Evolutionary conservation across 345 rosid genomes (phyloP).

Genomic region (Linum tenue): DNA sequence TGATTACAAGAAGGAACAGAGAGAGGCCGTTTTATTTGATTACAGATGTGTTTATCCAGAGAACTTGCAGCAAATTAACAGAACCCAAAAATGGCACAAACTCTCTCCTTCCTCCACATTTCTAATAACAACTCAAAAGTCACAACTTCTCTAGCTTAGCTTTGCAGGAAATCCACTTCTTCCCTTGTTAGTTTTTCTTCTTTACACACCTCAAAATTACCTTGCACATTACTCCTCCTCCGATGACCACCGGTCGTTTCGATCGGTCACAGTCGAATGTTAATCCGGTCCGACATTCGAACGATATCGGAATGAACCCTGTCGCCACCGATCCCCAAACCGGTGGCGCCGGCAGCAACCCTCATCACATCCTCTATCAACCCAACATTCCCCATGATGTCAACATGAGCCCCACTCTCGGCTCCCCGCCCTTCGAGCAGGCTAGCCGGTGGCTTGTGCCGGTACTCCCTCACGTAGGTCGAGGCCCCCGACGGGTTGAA

Average conservation of each 20-base stretch:
- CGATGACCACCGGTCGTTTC: not conserved
- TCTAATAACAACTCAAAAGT: too few species aligned
- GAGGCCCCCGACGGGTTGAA: conserved; percentile 56
- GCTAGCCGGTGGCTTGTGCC: conserved; percentile 43
- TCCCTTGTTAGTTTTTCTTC: conserved; percentile 6
- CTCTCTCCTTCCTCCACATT: too few species aligned
- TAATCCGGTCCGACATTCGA: conserved; percentile 41
- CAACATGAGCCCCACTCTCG: conserved; percentile 57
- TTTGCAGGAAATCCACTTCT: not conserved
- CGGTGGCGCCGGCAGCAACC: conserved; percentile 51
- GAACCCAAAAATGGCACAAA: too few species aligned
- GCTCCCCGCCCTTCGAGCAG: conserved; percentile 48
- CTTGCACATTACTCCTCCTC: not conserved
- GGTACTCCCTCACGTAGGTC: conserved; percentile 43
- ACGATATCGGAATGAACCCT: conserved; percentile 41
- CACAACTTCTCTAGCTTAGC: not conserved
- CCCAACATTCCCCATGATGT: conserved; percentile 60
- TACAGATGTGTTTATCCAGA: too few species aligned
- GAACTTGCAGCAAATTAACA: too few species aligned
- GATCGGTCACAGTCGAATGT: conserved; percentile 26
- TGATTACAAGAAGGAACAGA: too few species aligned
- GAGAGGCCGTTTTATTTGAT: too few species aligned
- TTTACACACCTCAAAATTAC: not conserved
- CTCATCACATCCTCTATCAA: conserved; percentile 56
- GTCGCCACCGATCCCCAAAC: conserved; percentile 54